These are phyloP conservation scores for Echinochloa phyllopogon DNA, from an alignment of 176 grass and related monocot species.

Conservation along the genomic window DNA sequence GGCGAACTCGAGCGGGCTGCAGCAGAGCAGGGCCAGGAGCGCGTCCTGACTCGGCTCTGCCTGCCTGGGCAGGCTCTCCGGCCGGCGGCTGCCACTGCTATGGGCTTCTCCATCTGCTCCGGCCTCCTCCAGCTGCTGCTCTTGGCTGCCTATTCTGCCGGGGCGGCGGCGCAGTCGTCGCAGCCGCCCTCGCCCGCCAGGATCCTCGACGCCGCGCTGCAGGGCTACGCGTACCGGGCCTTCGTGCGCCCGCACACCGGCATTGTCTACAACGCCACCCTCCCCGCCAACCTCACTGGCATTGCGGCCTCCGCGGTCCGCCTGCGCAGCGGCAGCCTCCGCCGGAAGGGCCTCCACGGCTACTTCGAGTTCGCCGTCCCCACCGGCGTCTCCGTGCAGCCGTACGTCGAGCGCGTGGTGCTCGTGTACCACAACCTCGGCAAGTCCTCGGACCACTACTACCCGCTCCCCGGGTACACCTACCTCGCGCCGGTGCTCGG, in stretches of 20 bases:
- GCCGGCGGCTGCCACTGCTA: not conserved
- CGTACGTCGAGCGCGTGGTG: slow-evolving; percentile 70
- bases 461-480: slow-evolving; percentile 70
- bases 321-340: slow-evolving; percentile 81
- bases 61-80: not conserved
- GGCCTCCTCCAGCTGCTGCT: slow-evolving; percentile 34
- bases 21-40: no score
- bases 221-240: slow-evolving; percentile 71
- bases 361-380: slow-evolving; percentile 76
- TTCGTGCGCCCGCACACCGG: slow-evolving; percentile 67
- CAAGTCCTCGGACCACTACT: slow-evolving; percentile 56
- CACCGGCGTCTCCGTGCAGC: slow-evolving; percentile 66
- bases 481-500: slow-evolving; percentile 82
- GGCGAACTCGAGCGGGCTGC: no score
- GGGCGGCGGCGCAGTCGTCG: slow-evolving; percentile 27
- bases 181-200: slow-evolving; percentile 40
- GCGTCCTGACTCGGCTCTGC: not conserved
- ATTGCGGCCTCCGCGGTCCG: slow-evolving; percentile 63
- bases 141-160: not conserved
- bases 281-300: slow-evolving; percentile 68
- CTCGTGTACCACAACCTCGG: slow-evolving; percentile 82
- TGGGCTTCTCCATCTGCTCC: slow-evolving; percentile 40
- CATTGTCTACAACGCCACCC: slow-evolving; percentile 59
- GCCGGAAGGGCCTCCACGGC: slow-evolving; percentile 38
- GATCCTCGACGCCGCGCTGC: slow-evolving; percentile 67